Evolutionary conservation across 2,329 filamentous ascomycete species (phyloP), one percentile per base, ranked within the genome.

Genomic region (Incumbomyces lentus): DNA sequence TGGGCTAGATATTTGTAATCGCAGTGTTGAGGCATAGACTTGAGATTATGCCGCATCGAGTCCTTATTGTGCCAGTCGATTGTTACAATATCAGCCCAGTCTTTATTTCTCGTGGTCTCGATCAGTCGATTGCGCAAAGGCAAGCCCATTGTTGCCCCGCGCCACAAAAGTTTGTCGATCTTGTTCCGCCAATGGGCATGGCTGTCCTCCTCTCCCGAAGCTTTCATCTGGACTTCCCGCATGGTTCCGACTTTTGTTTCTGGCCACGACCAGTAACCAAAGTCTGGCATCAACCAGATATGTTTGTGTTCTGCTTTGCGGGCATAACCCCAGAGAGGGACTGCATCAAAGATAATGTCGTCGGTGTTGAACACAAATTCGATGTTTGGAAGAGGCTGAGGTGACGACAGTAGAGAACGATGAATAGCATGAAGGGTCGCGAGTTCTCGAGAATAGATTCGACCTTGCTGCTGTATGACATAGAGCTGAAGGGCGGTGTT

Each of bases 1-100:
- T 76, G 72, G 2, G 69, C 68, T 1, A 75, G 64, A 54, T 70
- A 77, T 60, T 72, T 72, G 55, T 75, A 77, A 19, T 65, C 64
- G 56, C 74, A 77, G 58, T 75, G 72, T 34, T 76, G 72, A 35
- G 71, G 67, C 40, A 75, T 73, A 1, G 67, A 64, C 1, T 74
- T 52, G 8, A 72, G 66, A 42, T 72, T 67, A 36, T 61, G 58
- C 3, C 60, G 56, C 34, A 68, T 59, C 29, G 62, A 61, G 3
- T 64, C 60, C 14, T 63, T 61, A 33, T 67, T 57, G 26, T 60
- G 60, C 67, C 68, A 71, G 47, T 66, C 60, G 31, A 70, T 59
- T 1, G 59, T 57, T 11, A 60, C 59, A 2, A 75, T 66, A 46
- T 68, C 70, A 1, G 68, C 66, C 72, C 72, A 75, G 32, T 61